Conservation (phyloP, 2,329 filamentous ascomycete species). For the Venturia asperata region DNA sequence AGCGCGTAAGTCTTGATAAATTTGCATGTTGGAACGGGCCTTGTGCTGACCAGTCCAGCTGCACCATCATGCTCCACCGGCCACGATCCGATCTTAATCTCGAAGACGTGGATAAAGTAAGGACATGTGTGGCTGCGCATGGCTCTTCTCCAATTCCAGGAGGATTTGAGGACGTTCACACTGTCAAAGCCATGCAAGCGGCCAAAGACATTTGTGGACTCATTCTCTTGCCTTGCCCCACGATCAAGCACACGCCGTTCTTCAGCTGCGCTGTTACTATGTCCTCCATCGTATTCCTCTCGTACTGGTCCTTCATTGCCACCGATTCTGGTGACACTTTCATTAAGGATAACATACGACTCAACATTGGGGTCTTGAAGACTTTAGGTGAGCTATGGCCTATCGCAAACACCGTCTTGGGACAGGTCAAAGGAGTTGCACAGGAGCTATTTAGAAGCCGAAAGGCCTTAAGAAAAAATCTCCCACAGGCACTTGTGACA, state of each 20-base stretch:
- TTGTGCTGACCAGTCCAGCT: conserved; percentile 25
- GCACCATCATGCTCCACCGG: conserved; percentile 39
- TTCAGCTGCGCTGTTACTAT: conserved; percentile 75
- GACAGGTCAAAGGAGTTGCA: conserved; percentile 71
- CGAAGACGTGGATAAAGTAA: conserved; percentile 37
- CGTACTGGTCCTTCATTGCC: conserved; percentile 59
- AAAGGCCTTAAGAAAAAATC: conserved; percentile 31
- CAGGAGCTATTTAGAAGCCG: conserved; percentile 55
- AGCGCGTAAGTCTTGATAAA: conserved; percentile 32
- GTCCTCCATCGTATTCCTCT: conserved; percentile 73
- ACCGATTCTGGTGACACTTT: conserved; percentile 48
- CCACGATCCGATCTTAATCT: conserved; percentile 34
- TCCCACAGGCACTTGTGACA: conserved; percentile 4
- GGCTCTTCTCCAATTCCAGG: conserved; percentile 43
- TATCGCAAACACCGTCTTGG: conserved; percentile 60
- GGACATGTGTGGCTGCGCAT: conserved; percentile 57
- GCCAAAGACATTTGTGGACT: conserved; percentile 71
- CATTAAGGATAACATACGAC: conserved; percentile 65
- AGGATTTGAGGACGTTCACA: conserved; percentile 54
- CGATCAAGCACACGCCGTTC: conserved; percentile 72
- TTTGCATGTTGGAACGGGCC: neutral
- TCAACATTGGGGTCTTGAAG: conserved; percentile 71
- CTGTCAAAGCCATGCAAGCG: conserved; percentile 70
- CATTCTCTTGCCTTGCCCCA: conserved; percentile 63
- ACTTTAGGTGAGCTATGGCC: conserved; percentile 63